Evolutionary conservation across 2,329 filamentous ascomycete genomes (phyloP).

Genomic region (Gremmenia infestans): DNA sequence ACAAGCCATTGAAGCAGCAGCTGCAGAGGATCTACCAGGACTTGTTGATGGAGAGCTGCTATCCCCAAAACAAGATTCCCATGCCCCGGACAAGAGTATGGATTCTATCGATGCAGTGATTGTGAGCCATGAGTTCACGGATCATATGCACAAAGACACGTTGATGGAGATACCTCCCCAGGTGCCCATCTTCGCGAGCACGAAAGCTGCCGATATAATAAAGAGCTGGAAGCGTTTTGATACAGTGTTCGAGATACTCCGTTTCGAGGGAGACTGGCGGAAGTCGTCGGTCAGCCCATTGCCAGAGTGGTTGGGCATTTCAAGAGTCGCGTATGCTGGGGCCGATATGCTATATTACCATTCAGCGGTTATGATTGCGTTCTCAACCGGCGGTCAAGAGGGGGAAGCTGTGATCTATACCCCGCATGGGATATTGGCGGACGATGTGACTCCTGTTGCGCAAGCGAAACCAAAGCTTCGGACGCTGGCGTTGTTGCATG

Average conservation of each 20-base stretch:
- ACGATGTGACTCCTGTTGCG: constrained; percentile 41
- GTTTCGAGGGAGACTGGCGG: constrained; percentile 28
- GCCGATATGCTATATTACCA: constrained; percentile 55
- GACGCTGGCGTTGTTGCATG: constrained; percentile 57
- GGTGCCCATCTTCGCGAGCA: constrained; percentile 56
- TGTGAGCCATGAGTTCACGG: constrained; percentile 63
- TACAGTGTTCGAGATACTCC: constrained; percentile 39
- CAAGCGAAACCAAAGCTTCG: constrained; percentile 41
- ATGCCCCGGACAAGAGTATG: background rate
- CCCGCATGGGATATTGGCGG: constrained; percentile 53
- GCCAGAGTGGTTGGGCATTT: constrained; percentile 58
- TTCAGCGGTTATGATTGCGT: constrained; percentile 55
- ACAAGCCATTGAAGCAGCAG: constrained; percentile 40
- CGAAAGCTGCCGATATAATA: constrained; percentile 53
- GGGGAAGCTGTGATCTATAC: constrained; percentile 59
- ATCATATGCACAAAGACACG: constrained; percentile 60
- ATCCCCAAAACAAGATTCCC: background rate
- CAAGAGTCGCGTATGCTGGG: constrained; percentile 47
- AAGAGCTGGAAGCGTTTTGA: constrained; percentile 55
- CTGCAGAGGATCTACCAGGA: background rate
- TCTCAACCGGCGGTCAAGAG: constrained; percentile 32
- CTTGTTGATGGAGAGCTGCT: background rate
- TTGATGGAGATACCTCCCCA: constrained; percentile 47
- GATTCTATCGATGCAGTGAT: constrained; percentile 51
- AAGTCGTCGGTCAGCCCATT: constrained; percentile 33